phyloP scores from a whole-genome alignment of 2,329 filamentous ascomycete species.

The Bertia moriformis region DNA sequence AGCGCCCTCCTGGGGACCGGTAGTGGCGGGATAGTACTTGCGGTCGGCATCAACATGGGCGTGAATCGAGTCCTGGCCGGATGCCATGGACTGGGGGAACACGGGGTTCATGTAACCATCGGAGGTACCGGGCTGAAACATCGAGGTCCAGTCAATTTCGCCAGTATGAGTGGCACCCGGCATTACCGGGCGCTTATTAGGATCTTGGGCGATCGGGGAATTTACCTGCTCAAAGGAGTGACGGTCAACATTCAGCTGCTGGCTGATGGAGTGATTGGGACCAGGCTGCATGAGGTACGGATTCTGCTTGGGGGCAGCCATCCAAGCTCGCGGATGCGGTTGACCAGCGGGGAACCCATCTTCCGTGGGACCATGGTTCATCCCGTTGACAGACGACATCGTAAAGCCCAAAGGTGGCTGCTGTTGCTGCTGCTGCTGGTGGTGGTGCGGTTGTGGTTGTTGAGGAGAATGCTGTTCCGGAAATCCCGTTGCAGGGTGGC shows the following conservation, averaged over 20 bases:
- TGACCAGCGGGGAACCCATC: slow-evolving; percentile 18
- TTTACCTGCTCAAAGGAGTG: slow-evolving; percentile 23
- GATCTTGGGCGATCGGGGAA: slow-evolving; percentile 14
- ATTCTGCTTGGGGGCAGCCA: slow-evolving; percentile 25
- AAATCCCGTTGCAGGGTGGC: too few relatives aligned
- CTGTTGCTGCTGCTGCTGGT: slow-evolving; percentile 23
- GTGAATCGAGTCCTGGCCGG: slow-evolving; percentile 25
- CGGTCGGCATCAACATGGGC: slow-evolving; percentile 23
- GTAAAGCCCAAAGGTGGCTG: slow-evolving; percentile 24
- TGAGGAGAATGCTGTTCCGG: too few relatives aligned
- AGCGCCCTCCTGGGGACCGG: slow-evolving; percentile 21
- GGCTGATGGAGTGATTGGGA: slow-evolving; percentile 19
- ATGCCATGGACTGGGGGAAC: slow-evolving; percentile 25
- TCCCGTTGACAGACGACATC: slow-evolving; percentile 22
- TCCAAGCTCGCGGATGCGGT: slow-evolving; percentile 21
- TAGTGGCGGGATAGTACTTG: slow-evolving; percentile 24
- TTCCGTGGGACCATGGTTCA: slow-evolving; percentile 20
- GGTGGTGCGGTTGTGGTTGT: slow-evolving; percentile 19
- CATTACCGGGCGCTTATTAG: slow-evolving; percentile 13
- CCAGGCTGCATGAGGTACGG: slow-evolving; percentile 23
- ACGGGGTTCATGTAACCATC: slow-evolving; percentile 29
- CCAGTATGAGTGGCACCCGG: slow-evolving; percentile 11
- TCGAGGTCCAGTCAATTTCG: slow-evolving; percentile 28
- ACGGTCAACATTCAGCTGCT: slow-evolving; percentile 26
- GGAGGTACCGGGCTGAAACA: slow-evolving; percentile 25